phyloP scores from a whole-genome alignment of 2,329 filamentous ascomycete genomes.

The Neoscytalidium dimidiatum region DNA sequence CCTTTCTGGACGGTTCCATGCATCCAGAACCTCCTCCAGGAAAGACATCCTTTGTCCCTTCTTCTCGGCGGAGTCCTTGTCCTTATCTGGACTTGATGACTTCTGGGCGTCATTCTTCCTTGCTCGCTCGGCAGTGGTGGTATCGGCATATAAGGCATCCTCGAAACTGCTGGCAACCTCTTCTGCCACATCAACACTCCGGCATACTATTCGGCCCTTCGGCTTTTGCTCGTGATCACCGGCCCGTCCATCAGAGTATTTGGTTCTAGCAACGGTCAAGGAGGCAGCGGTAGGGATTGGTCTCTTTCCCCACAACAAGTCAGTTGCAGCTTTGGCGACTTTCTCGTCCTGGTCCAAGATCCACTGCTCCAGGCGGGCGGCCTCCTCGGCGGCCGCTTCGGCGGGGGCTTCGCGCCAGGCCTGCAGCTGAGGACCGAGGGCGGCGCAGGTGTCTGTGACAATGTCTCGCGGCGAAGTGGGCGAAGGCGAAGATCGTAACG shows the following conservation, averaged over 20 bases:
- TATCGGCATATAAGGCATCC: slow-evolving; percentile 10
- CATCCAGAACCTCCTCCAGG: slow-evolving; percentile 6
- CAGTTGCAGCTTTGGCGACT: not conserved
- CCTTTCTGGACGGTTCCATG: slow-evolving; percentile 5
- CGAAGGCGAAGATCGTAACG: not conserved
- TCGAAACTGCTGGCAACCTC: slow-evolving; percentile 5
- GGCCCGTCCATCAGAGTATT: not conserved
- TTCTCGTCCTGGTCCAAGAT: slow-evolving; percentile 4
- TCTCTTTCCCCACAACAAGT: slow-evolving; percentile 17
- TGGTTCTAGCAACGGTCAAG: not conserved
- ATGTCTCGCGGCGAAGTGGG: not conserved
- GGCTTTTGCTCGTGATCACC: not conserved
- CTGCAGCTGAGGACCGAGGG: slow-evolving; percentile 15
- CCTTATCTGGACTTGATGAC: not conserved
- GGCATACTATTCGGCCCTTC: slow-evolving; percentile 11
- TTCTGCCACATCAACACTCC: slow-evolving; percentile 14
- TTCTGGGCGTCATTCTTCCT: slow-evolving; percentile 6
- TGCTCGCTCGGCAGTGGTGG: not conserved
- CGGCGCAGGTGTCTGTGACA: slow-evolving; percentile 15
- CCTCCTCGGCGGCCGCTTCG: not conserved
- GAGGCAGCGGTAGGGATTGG: slow-evolving; percentile 8
- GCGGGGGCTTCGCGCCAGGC: slow-evolving; percentile 11
- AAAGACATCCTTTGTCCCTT: slow-evolving; percentile 10
- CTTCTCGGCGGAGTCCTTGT: not conserved
- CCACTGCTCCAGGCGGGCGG: slow-evolving; percentile 7